phyloP scores from a whole-genome alignment of 352 stramenopile genomes.

The Pythium rishiriense region DNA sequence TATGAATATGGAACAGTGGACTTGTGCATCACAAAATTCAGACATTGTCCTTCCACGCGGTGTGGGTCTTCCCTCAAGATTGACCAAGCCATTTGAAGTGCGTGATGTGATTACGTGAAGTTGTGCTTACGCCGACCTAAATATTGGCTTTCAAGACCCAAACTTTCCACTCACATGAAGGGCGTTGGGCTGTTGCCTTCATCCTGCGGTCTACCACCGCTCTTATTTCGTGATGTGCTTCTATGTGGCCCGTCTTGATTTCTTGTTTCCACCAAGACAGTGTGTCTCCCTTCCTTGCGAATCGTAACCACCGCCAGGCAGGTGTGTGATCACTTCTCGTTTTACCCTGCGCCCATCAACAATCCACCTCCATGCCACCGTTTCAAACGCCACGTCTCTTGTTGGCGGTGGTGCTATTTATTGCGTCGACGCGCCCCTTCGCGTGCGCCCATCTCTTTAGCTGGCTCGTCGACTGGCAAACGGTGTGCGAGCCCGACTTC shows the following conservation, averaged over 20 bases:
- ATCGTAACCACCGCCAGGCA: neutral
- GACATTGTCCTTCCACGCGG: neutral
- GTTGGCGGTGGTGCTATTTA: neutral
- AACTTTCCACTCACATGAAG: no score
- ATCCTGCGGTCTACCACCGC: no score
- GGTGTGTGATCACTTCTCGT: neutral
- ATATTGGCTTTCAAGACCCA: no score
- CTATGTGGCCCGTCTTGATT: neutral
- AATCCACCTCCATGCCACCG: neutral
- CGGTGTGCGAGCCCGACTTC: slow-evolving; percentile 41
- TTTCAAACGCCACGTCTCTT: neutral
- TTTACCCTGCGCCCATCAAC: no score
- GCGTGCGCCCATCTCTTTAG: slow-evolving; percentile 18
- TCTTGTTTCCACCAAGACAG: slow-evolving; percentile 6
- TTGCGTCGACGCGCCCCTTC: slow-evolving; percentile 3
- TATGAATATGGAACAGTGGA: slow-evolving; percentile 20
- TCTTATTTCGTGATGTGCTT: neutral
- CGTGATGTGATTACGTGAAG: neutral
- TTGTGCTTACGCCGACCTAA: neutral
- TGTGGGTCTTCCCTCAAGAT: neutral
- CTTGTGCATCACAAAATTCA: slow-evolving; percentile 5
- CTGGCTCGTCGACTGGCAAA: slow-evolving; percentile 32
- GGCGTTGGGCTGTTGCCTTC: no score
- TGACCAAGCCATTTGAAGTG: neutral
- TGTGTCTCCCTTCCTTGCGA: neutral